These are phyloP conservation scores for Raphanus hybrid DNA, from an alignment of 441 rosid species.

Conservation along the genomic window DNA sequence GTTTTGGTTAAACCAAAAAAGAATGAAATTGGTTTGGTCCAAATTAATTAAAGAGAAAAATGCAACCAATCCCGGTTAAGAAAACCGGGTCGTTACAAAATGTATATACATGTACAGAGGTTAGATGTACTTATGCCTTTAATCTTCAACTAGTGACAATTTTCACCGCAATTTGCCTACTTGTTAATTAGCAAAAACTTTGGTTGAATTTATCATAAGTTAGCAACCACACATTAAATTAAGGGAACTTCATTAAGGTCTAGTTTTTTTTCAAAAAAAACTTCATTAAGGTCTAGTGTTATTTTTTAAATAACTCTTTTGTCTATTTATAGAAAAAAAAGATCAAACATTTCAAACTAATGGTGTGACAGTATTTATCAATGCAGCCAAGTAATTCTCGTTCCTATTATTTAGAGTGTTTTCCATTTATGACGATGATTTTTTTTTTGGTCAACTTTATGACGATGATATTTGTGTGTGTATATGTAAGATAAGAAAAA, in stretches of 20 bases:
- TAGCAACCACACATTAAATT: background rate
- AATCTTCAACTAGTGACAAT: background rate
- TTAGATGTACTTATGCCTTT: background rate
- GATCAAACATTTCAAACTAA: background rate
- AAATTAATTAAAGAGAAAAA: too few relatives aligned
- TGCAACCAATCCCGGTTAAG: too few relatives aligned
- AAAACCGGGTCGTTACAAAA: too few relatives aligned
- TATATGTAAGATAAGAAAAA: too few relatives aligned
- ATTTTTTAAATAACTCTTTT: background rate
- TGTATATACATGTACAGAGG: too few relatives aligned
- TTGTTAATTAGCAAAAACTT: background rate
- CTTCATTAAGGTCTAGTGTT: background rate
- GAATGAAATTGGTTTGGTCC: too few relatives aligned
- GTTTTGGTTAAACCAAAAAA: too few relatives aligned
- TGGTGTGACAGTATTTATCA: background rate
- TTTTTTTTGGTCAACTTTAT: too few relatives aligned
- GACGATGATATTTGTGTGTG: background rate
- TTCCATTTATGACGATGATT: too few relatives aligned
- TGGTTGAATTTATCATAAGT: background rate
- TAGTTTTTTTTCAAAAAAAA: background rate
- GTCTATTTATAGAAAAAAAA: background rate
- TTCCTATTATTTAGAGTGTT: background rate
- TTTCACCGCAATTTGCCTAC: background rate
- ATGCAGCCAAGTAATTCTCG: background rate
- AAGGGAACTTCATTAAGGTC: background rate